Evolutionary conservation across 2,329 filamentous ascomycete genomes (phyloP), one percentile per base, ranked within the genome.

Genomic region (Whalleya microplaca): DNA sequence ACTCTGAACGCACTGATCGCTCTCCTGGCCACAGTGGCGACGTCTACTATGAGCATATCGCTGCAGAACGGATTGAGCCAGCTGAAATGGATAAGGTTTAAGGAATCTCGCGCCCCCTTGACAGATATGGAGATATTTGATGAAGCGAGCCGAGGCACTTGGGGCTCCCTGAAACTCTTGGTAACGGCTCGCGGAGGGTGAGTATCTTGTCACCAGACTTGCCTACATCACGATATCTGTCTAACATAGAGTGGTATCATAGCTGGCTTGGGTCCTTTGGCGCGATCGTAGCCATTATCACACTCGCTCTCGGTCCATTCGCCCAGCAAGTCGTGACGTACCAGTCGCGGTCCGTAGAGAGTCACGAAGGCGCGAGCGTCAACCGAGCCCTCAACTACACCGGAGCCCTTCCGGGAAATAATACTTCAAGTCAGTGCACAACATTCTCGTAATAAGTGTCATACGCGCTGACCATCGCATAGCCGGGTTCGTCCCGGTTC

Each of bases 1-100:
- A 72, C 71, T 1, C 63, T 72, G 48, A 73, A 72, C 55, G 66
- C 71, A 7, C 53, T 70, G n/a, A 69, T 72, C 18, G 70, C 70
- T 2, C 53, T 71, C 43, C 51, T 73, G 21, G 68, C 68, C 0
- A 69, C 71, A 8, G 53, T 72, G 2, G 65, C 69, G 1, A 68
- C 67, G 7, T 65, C 70, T 0, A 62, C 63, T 10, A 69, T 73
- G 64, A 61, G 63, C 18, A 58, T 72, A 4, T 66, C 70, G 1
- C 56, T 73, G 3, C 68, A 69, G 29, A 68, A 66, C 16, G 69
- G 71, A 0, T 61, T 73, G 23, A 67, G 67, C 16, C 70, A 72
- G 56, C 54, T 72, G 5, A 72, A 73, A 42, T 72, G 69, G 71
- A 69, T 72, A 44, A 65, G 66, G 2, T 70, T 73, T 60, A 69